Base-by-base conservation (phyloP, 179 eudicot species). In the Beta corolliflora region DNA sequence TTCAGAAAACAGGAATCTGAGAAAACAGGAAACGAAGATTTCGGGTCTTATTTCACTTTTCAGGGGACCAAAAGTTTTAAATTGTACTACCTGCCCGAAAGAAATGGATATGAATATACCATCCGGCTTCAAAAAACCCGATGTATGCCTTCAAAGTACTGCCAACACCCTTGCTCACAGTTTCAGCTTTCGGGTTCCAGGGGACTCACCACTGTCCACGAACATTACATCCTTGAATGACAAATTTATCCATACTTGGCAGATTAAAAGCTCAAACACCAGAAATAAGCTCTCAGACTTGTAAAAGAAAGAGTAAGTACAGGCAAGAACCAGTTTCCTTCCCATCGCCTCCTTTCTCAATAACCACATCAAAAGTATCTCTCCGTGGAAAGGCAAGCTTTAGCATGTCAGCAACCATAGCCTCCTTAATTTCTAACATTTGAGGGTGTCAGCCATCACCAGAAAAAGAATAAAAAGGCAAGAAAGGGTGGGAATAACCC, bases 321-420 rank as follows among this genome's bases (percentile, higher is more conserved):
- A 31, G 19, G 54, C 13, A n/a, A 79, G 15, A 61, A 12, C 14
- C 64, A 46, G 16, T 13, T 74, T 23, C 48, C 87, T 86, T 85
- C 94, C 99, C 99, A 92, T 95, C 44, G 99, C n/a, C 91, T 90
- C 99, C 99, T 90, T 95, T 95, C 92, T 96, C 99, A 74, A 96
- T 86, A 77, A 94, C 93, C 76, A 96, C 96, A 82, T 96, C 99
- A 84, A 92, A 94, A 64, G 88, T 86, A 60, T 91, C 92, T n/a
- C 77, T 89, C 90, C 48, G 78, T 77, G n/a, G 71, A 94, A 96
- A 61, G 96, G 96, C 81, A 96, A 88, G 84, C n/a, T 96, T 95
- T 76, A 96, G 87, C 98, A 96, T 94, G 83, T 96, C 98, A 76
- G 97, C 99, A 73, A 88, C 96, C 91, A 94, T 83, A 83, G 89